phyloP scores from a whole-genome alignment of 306 rosid species.

The Prunus dulcis region DNA sequence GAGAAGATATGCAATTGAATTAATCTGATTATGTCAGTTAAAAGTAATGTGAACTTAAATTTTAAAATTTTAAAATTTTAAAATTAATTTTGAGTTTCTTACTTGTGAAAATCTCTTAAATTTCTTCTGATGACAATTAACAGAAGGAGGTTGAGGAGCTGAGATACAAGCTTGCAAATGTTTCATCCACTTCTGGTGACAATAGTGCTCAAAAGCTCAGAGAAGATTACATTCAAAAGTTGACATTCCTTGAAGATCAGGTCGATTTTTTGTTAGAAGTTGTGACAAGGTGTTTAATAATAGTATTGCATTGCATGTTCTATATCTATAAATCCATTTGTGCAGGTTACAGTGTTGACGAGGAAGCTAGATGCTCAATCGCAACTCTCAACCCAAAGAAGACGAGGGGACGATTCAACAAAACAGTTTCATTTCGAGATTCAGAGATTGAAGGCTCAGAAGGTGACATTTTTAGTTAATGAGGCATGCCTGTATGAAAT shows the following conservation, averaged over 20 bases:
- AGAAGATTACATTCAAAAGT: constrained; percentile 78
- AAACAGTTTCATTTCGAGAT: constrained; percentile 62
- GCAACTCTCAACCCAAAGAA: constrained; percentile 69
- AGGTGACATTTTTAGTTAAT: constrained; percentile 42
- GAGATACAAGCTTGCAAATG: constrained; percentile 40
- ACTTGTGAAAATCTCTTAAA: constrained; percentile 17
- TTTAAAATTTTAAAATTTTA: background rate
- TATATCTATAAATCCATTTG: background rate
- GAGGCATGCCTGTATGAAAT: background rate
- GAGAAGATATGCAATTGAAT: background rate
- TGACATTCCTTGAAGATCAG: constrained; percentile 79
- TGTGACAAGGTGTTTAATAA: constrained; percentile 1
- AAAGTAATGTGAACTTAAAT: background rate
- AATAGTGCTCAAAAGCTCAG: constrained; percentile 67
- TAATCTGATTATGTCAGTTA: too few relatives aligned
- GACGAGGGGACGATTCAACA: constrained; percentile 55
- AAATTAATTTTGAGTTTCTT: background rate
- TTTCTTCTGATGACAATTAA: constrained; percentile 18
- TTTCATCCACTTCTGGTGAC: constrained; percentile 38
- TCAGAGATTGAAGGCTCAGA: constrained; percentile 79
- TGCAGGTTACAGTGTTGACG: constrained; percentile 71
- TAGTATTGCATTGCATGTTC: background rate
- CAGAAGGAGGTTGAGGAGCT: constrained; percentile 76
- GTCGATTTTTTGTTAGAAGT: constrained; percentile 31
- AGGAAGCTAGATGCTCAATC: constrained; percentile 70